These are phyloP conservation scores for Skeletonema grethae DNA, from an alignment of 108 stramenopile genomes.

Conservation along the genomic window DNA sequence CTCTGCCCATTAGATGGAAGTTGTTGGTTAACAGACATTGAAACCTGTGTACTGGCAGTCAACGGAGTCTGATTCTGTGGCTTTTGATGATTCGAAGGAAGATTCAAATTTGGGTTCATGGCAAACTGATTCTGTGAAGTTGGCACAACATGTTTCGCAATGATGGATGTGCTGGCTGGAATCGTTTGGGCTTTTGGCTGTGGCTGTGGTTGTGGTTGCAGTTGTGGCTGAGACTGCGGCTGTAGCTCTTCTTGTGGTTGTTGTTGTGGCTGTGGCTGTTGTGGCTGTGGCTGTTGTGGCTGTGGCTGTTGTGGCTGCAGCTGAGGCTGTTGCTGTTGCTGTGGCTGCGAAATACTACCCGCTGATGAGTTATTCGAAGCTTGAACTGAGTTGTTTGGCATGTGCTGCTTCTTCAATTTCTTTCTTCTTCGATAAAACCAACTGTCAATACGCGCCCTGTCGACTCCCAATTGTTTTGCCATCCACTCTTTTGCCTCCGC, in stretches of 20 bases:
- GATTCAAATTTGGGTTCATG: slow-evolving; percentile 1
- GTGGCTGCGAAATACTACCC: too few relatives aligned
- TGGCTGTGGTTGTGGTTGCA: background rate
- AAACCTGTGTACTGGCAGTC: background rate
- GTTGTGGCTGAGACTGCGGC: background rate
- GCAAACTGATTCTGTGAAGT: background rate
- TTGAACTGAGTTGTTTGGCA: background rate
- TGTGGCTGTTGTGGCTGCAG: background rate
- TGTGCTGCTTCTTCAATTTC: slow-evolving; percentile 22
- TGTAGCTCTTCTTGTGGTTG: background rate
- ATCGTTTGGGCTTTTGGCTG: background rate
- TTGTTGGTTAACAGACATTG: background rate
- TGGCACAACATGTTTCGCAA: background rate
- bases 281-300: too few relatives aligned
- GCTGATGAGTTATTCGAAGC: too few relatives aligned
- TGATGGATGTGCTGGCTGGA: background rate
- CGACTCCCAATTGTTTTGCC: slow-evolving; percentile 6
- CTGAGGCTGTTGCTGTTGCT: background rate
- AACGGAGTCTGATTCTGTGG: background rate
- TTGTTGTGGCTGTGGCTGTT: background rate
- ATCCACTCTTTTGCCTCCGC: slow-evolving; percentile 17
- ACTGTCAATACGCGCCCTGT: slow-evolving; percentile 24
- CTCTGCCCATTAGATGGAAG: background rate
- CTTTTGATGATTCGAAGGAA: background rate
- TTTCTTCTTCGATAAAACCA: slow-evolving; percentile 30